Base-by-base conservation (phyloP, 2,329 filamentous ascomycete species). In the Trichothecium sympodiale region DNA sequence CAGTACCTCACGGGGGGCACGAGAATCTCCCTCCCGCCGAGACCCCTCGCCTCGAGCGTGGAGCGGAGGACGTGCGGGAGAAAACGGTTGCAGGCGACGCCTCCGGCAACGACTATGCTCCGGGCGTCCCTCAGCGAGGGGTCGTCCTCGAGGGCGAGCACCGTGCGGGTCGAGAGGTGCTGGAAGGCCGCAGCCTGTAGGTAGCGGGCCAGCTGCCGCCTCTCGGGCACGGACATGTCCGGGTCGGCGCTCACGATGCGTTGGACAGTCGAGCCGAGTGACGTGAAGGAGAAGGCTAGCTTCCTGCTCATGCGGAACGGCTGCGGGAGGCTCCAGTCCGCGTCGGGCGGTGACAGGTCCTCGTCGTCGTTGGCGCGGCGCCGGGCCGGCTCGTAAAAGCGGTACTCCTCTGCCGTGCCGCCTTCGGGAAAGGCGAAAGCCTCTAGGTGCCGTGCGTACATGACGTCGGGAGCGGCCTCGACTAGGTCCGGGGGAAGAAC, bases 31-130 rank as follows among this genome's bases (percentile, higher is more conserved):
- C 27, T 8, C 13, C 27, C 29, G 0, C 53, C 51, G 50, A 76
- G 80, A 0, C 83, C 83, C 30, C 81, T 71, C n/a, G 65, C 71
- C 43, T 80, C 70, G 29, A 95, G 54, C 31, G 65, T 62, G 6
- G 53, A 41, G 25, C 65, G 59, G 36, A 77, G 52, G 30, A 96
- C 69, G 47, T 78, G 71, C 54, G 79, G 73, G 29, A 98, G 64
- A 54, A 82, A 95, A 34, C 60, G 59, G 56, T 95, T 96, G 35
- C 83, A 80, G 7, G 89, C 91, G 6, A 98, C 91, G 17, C 91
- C 91, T 20, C 91, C 91, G 28, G 86, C 83, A 4, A 96, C 70
- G 8, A 96, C 85, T 4, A 96, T 62, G 1, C 80, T 80, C 8
- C 61, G 57, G 7, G 78, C 59, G 29, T 53, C 41, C 12, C 40